A percentile compares a stretch with the other conserved stretches of the same genome.
phyloP scores from a whole-genome alignment of 352 stramenopile genomes.

The Peronosclerospora sorghi region DNA sequence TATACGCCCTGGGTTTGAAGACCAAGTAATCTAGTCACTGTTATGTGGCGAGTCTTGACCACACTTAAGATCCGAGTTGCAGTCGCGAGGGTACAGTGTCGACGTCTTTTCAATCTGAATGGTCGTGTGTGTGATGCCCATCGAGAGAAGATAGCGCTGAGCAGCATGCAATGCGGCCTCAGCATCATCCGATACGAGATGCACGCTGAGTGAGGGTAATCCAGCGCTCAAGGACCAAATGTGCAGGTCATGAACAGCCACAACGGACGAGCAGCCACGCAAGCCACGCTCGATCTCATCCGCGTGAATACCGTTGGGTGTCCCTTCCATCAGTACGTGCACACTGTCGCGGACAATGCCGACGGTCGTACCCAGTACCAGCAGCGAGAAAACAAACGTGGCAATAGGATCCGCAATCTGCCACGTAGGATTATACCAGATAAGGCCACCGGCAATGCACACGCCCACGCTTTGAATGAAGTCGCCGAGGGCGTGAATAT shows the following conservation, averaged over 20 bases:
- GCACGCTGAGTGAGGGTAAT: slow-evolving; percentile 85
- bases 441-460: slow-evolving; percentile 90
- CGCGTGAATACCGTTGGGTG: slow-evolving; percentile 84
- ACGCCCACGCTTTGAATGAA: slow-evolving; percentile 95
- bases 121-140: slow-evolving; percentile 82
- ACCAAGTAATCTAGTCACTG: background rate
- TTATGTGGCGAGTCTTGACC: slow-evolving; percentile 54
- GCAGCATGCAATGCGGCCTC: slow-evolving; percentile 55
- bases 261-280: slow-evolving; percentile 66
- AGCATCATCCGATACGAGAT: slow-evolving; percentile 72
- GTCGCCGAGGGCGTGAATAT: slow-evolving; percentile 96
- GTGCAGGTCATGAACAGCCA: slow-evolving; percentile 95
- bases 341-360: slow-evolving; percentile 87
- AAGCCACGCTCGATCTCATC: slow-evolving; percentile 81
- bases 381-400: slow-evolving; percentile 94
- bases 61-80: slow-evolving; percentile 50
- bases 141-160: slow-evolving; percentile 60
- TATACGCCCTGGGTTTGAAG: too few species aligned
- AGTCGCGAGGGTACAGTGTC: slow-evolving; percentile 66
- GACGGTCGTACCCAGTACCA: slow-evolving; percentile 91
- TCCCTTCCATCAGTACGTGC: slow-evolving; percentile 93
- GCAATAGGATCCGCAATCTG: slow-evolving; percentile 94
- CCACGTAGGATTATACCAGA: slow-evolving; percentile 95
- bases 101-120: slow-evolving; percentile 78
- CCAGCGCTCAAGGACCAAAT: slow-evolving; percentile 95